A percentile compares a stretch with the other conserved stretches of the same genome.
Evolutionary conservation across 352 stramenopile species (phyloP).

Genomic region (Phytopythium helicoides): DNA sequence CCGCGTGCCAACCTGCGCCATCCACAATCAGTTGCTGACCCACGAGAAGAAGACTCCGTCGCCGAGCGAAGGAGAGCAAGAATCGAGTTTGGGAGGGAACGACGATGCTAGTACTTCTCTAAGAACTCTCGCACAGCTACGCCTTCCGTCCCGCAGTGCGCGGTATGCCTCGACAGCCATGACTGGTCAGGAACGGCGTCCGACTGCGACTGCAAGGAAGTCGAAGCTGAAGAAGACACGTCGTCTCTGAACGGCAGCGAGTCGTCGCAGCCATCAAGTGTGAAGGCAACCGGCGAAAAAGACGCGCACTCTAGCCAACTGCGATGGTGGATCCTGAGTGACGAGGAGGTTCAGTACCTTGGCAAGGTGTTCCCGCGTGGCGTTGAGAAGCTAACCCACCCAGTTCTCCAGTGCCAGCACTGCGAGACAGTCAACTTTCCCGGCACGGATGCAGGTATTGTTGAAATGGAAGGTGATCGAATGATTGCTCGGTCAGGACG

Average conservation of each 20-base stretch:
- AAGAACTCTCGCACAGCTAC: conserved; percentile 5
- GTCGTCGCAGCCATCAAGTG: not conserved
- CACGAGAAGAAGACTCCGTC: conserved; percentile 36
- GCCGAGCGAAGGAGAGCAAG: not conserved
- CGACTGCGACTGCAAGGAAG: conserved; percentile 31
- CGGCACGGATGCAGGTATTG: conserved; percentile 69
- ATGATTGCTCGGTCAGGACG: conserved; percentile 68
- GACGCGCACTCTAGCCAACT: conserved; percentile 9
- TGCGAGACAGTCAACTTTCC: conserved; percentile 81
- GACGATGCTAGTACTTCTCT: not conserved
- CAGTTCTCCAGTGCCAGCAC: conserved; percentile 68
- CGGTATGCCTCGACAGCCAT: conserved; percentile 44
- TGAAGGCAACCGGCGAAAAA: conserved; percentile 1
- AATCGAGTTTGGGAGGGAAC: not conserved
- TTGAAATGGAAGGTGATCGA: conserved; percentile 61
- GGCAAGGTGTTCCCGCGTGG: conserved; percentile 54
- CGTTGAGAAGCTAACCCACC: conserved; percentile 39
- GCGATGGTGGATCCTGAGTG: conserved; percentile 76
- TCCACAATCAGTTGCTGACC: conserved; percentile 50
- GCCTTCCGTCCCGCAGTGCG: conserved; percentile 46
- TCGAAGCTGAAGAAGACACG: conserved; percentile 1
- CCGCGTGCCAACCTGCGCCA: conserved; percentile 42
- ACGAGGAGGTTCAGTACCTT: conserved; percentile 66
- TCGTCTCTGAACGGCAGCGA: conserved; percentile 1
- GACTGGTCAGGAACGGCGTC: conserved; percentile 33